Conservation (phyloP, 805 yeast genomes). For the Yamadazyma olivae region DNA sequence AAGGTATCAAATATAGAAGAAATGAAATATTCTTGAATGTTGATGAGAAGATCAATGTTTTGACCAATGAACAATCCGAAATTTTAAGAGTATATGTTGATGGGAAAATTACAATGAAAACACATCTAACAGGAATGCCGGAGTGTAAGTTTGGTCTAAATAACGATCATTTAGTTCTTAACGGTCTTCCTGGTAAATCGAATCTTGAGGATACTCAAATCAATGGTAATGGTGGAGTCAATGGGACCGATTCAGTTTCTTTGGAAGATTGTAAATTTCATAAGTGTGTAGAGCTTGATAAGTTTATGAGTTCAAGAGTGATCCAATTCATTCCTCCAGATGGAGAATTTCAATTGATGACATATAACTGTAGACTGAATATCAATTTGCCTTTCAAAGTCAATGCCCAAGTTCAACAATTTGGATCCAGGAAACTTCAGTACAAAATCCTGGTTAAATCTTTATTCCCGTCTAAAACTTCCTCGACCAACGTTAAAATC, state of each 20-base stretch:
- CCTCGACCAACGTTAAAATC: conserved; percentile 62
- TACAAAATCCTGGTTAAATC: conserved; percentile 64
- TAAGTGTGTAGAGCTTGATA: conserved; percentile 74
- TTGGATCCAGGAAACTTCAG: conserved; percentile 45
- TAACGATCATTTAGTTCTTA: conserved; percentile 39
- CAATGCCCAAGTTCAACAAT: conserved; percentile 48
- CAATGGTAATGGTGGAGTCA: neutral
- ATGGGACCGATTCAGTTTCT: conserved; percentile 28
- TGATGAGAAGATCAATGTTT: conserved; percentile 67
- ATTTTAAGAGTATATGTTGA: conserved; percentile 69
- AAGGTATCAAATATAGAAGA: conserved; percentile 53
- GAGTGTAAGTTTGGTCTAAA: conserved; percentile 77
- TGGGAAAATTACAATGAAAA: conserved; percentile 68
- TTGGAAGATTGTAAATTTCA: conserved; percentile 83
- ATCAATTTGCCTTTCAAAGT: conserved; percentile 70
- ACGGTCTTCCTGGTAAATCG: conserved; percentile 19
- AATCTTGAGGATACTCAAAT: conserved; percentile 20
- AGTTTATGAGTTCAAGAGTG: conserved; percentile 59
- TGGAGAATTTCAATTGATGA: conserved; percentile 81
- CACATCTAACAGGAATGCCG: conserved; percentile 80
- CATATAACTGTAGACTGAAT: conserved; percentile 49
- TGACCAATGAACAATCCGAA: conserved; percentile 63
- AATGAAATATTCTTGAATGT: conserved; percentile 80
- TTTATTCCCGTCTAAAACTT: conserved; percentile 51
- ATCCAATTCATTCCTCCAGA: conserved; percentile 84